Conservation (phyloP, 768 basidiomycete species). For the Pholiota conissans region DNA sequence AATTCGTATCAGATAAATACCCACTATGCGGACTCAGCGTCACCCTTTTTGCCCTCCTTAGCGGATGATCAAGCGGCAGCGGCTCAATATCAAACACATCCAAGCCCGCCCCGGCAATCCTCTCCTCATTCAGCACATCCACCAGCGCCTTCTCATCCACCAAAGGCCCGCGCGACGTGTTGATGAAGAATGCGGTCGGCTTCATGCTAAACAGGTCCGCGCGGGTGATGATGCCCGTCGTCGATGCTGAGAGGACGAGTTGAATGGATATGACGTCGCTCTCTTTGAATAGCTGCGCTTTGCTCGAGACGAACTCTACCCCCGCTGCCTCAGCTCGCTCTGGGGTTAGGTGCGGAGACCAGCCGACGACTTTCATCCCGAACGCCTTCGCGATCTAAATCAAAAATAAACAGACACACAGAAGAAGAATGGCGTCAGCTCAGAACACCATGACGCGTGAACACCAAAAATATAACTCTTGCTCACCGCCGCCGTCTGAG, state of each 20-base stretch:
- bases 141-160: slow-evolving; percentile 61
- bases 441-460: not conserved
- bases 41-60: slow-evolving; percentile 51
- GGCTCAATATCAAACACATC: slow-evolving; percentile 72
- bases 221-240: slow-evolving; percentile 46
- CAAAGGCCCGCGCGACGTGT: slow-evolving; percentile 66
- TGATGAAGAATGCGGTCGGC: slow-evolving; percentile 58
- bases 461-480: not conserved
- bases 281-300: slow-evolving; percentile 50
- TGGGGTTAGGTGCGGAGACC: slow-evolving; percentile 65
- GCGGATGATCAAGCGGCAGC: slow-evolving; percentile 54
- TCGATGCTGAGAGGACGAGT: slow-evolving; percentile 52
- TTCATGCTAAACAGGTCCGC: slow-evolving; percentile 56
- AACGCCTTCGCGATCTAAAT: slow-evolving; percentile 60
- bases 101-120: slow-evolving; percentile 59
- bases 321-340: slow-evolving; percentile 54
- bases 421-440: not conserved
- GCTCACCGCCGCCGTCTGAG: slow-evolving; percentile 46
- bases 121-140: slow-evolving; percentile 41
- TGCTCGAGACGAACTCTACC: slow-evolving; percentile 46
- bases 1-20: slow-evolving; percentile 53
- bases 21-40: slow-evolving; percentile 63
- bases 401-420: not conserved
- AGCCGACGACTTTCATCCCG: slow-evolving; percentile 58
- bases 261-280: slow-evolving; percentile 67